Evolutionary conservation across 495 filamentous ascomycete species (phyloP).

Genomic region (Xylaria bambusicola): DNA sequence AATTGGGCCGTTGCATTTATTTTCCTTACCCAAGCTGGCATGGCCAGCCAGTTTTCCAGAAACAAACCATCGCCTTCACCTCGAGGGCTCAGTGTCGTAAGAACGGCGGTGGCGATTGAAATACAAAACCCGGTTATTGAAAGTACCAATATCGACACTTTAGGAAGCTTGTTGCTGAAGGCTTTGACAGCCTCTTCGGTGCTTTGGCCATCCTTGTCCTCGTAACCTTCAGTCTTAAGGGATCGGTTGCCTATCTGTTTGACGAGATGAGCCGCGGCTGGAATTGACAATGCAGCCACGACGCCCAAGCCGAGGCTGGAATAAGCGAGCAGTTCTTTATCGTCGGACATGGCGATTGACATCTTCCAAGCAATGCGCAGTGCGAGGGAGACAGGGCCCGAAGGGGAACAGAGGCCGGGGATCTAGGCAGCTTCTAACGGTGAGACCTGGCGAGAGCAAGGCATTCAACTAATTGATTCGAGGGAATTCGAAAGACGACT

Average conservation of each 20-base stretch:
- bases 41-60: slow-evolving; percentile 44
- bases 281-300: slow-evolving; percentile 40
- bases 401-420: background rate
- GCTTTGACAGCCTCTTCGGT: slow-evolving; percentile 55
- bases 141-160: slow-evolving; percentile 44
- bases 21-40: slow-evolving; percentile 50
- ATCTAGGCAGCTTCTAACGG: background rate
- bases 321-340: slow-evolving; percentile 1
- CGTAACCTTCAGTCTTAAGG: slow-evolving; percentile 48
- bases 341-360: slow-evolving; percentile 9
- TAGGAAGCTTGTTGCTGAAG: slow-evolving; percentile 55
- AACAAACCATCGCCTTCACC: slow-evolving; percentile 24
- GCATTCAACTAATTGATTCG: background rate
- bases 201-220: slow-evolving; percentile 65
- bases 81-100: slow-evolving; percentile 35
- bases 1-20: slow-evolving; percentile 23
- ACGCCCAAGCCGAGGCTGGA: slow-evolving; percentile 31
- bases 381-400: background rate
- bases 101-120: slow-evolving; percentile 47
- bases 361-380: background rate
- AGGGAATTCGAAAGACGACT: background rate
- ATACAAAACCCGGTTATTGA: slow-evolving; percentile 46
- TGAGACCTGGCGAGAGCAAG: background rate
- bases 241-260: slow-evolving; percentile 33
- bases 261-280: slow-evolving; percentile 34